These are phyloP conservation scores for Pythium inflatum DNA, from an alignment of 352 stramenopile genomes.

Conservation along the genomic window DNA sequence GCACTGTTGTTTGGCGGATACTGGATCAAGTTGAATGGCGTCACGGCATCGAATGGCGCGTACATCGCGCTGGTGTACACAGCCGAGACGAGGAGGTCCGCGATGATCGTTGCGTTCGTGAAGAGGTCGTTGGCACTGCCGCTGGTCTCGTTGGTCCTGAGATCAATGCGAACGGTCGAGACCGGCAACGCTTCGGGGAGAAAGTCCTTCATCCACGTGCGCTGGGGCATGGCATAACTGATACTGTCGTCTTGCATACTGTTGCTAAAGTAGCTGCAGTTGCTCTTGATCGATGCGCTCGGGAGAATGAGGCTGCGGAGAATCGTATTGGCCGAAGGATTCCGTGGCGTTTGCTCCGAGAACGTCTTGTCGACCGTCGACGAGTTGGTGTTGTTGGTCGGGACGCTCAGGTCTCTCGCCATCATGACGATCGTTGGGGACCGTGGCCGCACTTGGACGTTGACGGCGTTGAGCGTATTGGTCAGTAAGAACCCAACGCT, in stretches of 20 bases:
- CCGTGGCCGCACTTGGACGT: conserved; percentile 13
- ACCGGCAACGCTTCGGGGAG: neutral
- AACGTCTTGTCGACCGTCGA: neutral
- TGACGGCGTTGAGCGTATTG: conserved; percentile 19
- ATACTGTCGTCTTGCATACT: conserved; percentile 2
- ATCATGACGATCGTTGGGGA: neutral
- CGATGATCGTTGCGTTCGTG: neutral
- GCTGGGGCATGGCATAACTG: conserved; percentile 1
- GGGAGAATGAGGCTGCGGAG: conserved; percentile 13
- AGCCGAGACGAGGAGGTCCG: conserved; percentile 2
- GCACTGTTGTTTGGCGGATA: no score
- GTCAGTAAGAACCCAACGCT: conserved; percentile 19
- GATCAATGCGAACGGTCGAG: conserved; percentile 1
- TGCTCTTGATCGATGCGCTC: neutral
- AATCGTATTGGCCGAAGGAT: conserved; percentile 9
- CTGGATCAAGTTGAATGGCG: no score
- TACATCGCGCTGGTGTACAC: neutral
- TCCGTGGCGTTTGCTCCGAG: neutral
- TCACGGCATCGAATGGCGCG: neutral
- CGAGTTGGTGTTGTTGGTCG: neutral
- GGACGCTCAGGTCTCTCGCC: neutral
- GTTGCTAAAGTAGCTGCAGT: neutral
- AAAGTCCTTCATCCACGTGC: conserved; percentile 3
- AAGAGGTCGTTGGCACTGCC: neutral
- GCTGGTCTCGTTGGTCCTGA: conserved; percentile 1